Evolutionary conservation across 169 alveolate species (phyloP), one percentile per base, ranked within the genome.

Genomic region (Cryptosporidium parvum): DNA sequence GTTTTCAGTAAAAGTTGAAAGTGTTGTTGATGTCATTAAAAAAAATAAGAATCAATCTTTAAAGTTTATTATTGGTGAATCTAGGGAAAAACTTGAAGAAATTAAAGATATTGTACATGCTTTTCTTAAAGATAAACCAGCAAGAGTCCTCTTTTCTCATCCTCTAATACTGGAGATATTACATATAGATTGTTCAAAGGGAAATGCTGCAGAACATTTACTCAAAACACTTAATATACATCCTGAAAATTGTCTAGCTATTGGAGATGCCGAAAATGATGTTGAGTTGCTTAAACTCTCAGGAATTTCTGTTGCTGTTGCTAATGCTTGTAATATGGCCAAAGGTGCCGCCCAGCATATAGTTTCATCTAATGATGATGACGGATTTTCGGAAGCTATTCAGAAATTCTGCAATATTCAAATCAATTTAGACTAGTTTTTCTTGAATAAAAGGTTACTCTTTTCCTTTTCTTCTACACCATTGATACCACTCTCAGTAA

Each of bases 191-290:
- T 91, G 87, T 18, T 91, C 93, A 48, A 94, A 94, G 85, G 94
- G 94, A 14, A 92, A 85, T 58, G 96, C 95, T 1, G 93, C 93
- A 26, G 75, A 93, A 31, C 89, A 89, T 62, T 84, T 94, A 33
- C 93, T 93, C 45, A 85, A 86, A 42, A 75, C 59, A 42, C 86
- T 86, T n/a, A 84, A 75, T 21, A 67, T 94, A 35, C 69, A 85
- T 58, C 91, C 93, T 56, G 69, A 71, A 37, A 69, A 93, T 21
- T 92, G 94, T 33, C 53, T 93, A 12, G 95, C 93, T n/a, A 93
- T 94, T 61, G 96, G 96, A 3, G 96, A 94, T 87, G 94, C 94
- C 2, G 96, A 94, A 75, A 94, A 94, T 70, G 96, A 94, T 72
- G 91, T 94, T 8, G 95, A 94, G 67, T 72, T 94, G 91, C 85